These are phyloP conservation scores for Ricinus communis DNA, from an alignment of 345 rosid genomes.

Conservation along the genomic window DNA sequence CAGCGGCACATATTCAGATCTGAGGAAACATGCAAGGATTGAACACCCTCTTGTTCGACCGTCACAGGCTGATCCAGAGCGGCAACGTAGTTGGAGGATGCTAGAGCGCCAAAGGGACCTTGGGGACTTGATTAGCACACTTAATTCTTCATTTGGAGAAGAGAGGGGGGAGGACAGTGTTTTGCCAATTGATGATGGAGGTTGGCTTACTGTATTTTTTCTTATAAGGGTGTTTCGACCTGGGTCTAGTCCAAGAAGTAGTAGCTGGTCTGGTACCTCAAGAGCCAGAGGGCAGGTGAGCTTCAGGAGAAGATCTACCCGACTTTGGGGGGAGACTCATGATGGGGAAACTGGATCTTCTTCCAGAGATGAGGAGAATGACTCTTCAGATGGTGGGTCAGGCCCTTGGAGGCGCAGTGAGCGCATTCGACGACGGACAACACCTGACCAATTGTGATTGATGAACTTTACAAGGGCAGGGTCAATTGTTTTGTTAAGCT, in stretches of 20 bases:
- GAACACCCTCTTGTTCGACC: conserved; percentile 88
- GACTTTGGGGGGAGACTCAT: conserved; percentile 84
- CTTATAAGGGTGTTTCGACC: conserved; percentile 83
- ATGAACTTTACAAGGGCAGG: conserved; percentile 1
- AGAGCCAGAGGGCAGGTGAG: conserved; percentile 68
- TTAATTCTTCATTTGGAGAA: conserved; percentile 81
- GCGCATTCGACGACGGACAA: conserved; percentile 40
- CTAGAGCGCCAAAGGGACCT: conserved; percentile 93
- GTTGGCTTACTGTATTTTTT: conserved; percentile 84
- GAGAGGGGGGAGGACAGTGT: conserved; percentile 57
- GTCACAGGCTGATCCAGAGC: conserved; percentile 83
- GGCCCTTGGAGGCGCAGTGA: conserved; percentile 41
- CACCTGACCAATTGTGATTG: conserved; percentile 48
- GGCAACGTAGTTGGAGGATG: conserved; percentile 93
- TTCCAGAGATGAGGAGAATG: conserved; percentile 67
- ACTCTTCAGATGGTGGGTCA: conserved; percentile 58
- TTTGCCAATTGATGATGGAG: conserved; percentile 62
- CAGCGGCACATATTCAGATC: conserved; percentile 73
- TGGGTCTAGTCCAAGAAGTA: conserved; percentile 65
- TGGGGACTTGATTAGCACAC: conserved; percentile 91
- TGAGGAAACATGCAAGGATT: conserved; percentile 87
- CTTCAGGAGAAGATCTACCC: conserved; percentile 63
- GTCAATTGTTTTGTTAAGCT: conserved; percentile 14
- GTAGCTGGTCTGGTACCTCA: conserved; percentile 72
- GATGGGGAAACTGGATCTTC: conserved; percentile 69